These are phyloP conservation scores for Raphanus raphanistrum DNA, from an alignment of 345 rosid genomes.

Conservation along the genomic window DNA sequence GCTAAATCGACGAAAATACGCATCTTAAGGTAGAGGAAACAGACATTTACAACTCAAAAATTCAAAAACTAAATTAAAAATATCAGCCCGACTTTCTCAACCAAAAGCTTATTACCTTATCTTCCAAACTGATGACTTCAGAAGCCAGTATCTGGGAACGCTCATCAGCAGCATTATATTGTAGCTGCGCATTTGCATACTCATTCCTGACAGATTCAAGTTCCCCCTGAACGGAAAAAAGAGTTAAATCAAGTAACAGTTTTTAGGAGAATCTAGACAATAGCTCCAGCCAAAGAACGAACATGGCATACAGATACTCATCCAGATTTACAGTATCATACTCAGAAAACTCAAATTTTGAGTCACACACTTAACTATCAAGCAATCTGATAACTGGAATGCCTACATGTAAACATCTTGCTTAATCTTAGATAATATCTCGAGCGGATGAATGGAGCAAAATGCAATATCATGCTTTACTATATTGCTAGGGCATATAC, in stretches of 20 bases:
- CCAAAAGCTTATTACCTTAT: conserved; percentile 64
- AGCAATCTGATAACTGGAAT: background rate
- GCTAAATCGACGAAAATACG: conserved; percentile 15
- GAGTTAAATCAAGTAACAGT: conserved; percentile 6
- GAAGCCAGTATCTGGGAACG: conserved; percentile 89
- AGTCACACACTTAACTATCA: background rate
- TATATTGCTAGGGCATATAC: conserved; percentile 2
- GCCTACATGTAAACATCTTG: background rate
- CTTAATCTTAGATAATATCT: background rate
- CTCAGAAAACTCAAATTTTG: background rate
- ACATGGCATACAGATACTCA: conserved; percentile 14
- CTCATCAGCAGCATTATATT: conserved; percentile 91
- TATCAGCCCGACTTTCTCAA: conserved; percentile 16
- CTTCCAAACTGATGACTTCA: conserved; percentile 97
- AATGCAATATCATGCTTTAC: conserved; percentile 12
- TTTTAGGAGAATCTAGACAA: conserved; percentile 10
- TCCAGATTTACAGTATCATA: background rate
- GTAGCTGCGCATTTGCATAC: conserved; percentile 73
- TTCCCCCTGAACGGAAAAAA: conserved; percentile 60
- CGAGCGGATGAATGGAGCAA: background rate
- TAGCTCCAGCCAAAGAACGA: background rate
- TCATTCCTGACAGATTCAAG: conserved; percentile 75
- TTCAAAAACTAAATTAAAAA: background rate
- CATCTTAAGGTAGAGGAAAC: conserved; percentile 29
- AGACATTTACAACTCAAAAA: conserved; percentile 1